These are phyloP conservation scores for Fraxinus sp. DNA, from an alignment of 305 asterid genomes.

Conservation along the genomic window DNA sequence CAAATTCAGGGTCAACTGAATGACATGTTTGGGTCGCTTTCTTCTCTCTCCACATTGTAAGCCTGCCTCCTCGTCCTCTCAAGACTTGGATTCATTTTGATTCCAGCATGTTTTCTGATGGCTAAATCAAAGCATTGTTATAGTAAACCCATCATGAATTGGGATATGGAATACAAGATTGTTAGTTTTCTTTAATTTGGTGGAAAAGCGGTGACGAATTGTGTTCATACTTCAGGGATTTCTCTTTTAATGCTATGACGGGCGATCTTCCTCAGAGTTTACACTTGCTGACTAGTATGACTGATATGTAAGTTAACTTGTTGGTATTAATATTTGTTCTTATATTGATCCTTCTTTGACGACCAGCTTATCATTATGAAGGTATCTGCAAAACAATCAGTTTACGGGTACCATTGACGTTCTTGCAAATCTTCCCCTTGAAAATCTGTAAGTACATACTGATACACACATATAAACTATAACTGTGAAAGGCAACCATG, in stretches of 20 bases:
- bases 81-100: constrained; percentile 3
- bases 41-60: constrained; percentile 79
- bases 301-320: constrained; percentile 58
- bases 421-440: constrained; percentile 79
- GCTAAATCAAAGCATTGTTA: constrained; percentile 6
- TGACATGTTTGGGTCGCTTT: constrained; percentile 52
- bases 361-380: constrained; percentile 32
- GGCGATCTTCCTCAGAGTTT: constrained; percentile 82
- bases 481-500: background rate
- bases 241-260: constrained; percentile 67
- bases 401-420: constrained; percentile 74
- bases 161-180: background rate
- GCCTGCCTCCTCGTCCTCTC: constrained; percentile 25
- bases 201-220: constrained; percentile 16
- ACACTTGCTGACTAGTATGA: constrained; percentile 49
- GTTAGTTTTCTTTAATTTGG: background rate
- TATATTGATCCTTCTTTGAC: constrained; percentile 12
- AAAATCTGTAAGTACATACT: constrained; percentile 32
- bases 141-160: background rate
- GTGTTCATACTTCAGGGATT: constrained; percentile 60
- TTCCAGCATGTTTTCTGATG: constrained; percentile 20
- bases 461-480: background rate
- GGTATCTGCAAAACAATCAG: constrained; percentile 82
- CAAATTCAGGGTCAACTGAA: constrained; percentile 61
- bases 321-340: constrained; percentile 1